Percentiles rank a stretch among this genome's conserved stretches.
Evolutionary conservation across 345 rosid genomes (phyloP).

Genomic region (Ceriops zippeliana): DNA sequence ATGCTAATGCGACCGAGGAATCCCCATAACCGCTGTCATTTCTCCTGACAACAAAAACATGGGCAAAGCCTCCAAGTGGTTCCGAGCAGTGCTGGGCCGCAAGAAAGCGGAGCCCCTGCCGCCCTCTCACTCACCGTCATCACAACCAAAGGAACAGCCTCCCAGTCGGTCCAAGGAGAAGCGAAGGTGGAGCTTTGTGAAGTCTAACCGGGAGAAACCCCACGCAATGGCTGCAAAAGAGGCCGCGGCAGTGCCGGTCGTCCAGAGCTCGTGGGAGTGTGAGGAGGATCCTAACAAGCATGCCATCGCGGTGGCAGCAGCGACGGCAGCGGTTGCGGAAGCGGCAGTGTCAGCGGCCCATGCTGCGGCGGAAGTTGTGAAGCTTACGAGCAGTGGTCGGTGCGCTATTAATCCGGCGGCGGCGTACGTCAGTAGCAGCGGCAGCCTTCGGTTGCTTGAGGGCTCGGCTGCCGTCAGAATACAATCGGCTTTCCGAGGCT

Average conservation of each 20-base stretch:
- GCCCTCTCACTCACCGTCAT: slow-evolving; percentile 11
- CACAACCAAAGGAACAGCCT: slow-evolving; percentile 9
- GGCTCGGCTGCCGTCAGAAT: slow-evolving; percentile 66
- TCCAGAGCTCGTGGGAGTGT: slow-evolving; percentile 20
- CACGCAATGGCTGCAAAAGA: slow-evolving; percentile 7
- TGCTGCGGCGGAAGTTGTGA: slow-evolving; percentile 71
- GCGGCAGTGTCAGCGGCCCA: slow-evolving; percentile 77
- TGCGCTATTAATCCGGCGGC: slow-evolving; percentile 23
- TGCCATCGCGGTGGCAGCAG: slow-evolving; percentile 81
- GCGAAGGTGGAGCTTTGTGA: slow-evolving; percentile 88
- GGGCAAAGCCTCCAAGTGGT: slow-evolving; percentile 88
- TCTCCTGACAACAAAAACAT: slow-evolving; percentile 23
- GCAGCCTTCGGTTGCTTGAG: slow-evolving; percentile 27
- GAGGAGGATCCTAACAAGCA: slow-evolving; percentile 42
- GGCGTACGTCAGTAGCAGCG: slow-evolving; percentile 24
- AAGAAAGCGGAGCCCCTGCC: slow-evolving; percentile 45
- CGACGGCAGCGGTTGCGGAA: slow-evolving; percentile 73
- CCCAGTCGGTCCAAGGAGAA: slow-evolving; percentile 34
- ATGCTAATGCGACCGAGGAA: slow-evolving; percentile 11
- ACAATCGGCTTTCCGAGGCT: slow-evolving; percentile 85
- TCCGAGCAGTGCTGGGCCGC: slow-evolving; percentile 64
- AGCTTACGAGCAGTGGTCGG: slow-evolving; percentile 76
- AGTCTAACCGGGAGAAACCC: slow-evolving; percentile 53
- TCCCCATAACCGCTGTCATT: background rate
- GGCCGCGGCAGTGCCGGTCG: slow-evolving; percentile 17